Evolutionary conservation across 805 yeast genomes (phyloP).

Genomic region (Yamadazyma ubonensis): DNA sequence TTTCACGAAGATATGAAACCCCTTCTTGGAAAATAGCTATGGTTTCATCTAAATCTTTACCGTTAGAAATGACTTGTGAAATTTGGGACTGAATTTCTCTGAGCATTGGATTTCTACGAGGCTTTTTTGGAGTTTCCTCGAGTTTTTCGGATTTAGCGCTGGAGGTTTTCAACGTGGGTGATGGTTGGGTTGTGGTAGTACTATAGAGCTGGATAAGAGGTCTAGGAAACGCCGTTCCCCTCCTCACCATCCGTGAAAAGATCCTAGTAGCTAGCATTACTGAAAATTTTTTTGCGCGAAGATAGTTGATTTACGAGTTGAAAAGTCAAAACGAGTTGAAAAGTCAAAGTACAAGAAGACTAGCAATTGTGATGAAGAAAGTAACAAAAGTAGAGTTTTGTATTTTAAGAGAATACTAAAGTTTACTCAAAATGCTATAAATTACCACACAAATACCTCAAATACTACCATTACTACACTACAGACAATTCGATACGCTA

Average conservation of each 20-base stretch:
- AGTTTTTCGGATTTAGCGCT: slow-evolving; percentile 10
- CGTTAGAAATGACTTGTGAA: background rate
- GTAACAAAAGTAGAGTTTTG: no score
- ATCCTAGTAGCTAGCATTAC: slow-evolving; percentile 2
- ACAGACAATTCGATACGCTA: background rate
- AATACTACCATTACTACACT: background rate
- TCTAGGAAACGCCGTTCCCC: background rate
- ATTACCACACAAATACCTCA: no score
- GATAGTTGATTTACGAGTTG: no score
- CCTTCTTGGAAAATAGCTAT: slow-evolving; percentile 43
- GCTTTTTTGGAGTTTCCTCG: slow-evolving; percentile 21
- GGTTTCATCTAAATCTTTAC: slow-evolving; percentile 10
- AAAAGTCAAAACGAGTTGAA: background rate
- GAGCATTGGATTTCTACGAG: slow-evolving; percentile 13
- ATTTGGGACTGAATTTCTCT: slow-evolving; percentile 24
- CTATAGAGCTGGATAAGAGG: background rate
- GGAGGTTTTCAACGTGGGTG: no score
- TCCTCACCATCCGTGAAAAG: slow-evolving; percentile 3
- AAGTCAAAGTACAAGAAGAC: background rate
- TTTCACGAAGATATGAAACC: slow-evolving; percentile 35
- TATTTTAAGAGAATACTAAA: no score
- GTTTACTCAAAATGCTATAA: no score
- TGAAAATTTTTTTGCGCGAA: slow-evolving; percentile 2
- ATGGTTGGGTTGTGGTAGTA: no score
- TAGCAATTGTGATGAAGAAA: no score